phyloP scores from a whole-genome alignment of 768 basidiomycete species.

The Lentinula guzmanii region DNA sequence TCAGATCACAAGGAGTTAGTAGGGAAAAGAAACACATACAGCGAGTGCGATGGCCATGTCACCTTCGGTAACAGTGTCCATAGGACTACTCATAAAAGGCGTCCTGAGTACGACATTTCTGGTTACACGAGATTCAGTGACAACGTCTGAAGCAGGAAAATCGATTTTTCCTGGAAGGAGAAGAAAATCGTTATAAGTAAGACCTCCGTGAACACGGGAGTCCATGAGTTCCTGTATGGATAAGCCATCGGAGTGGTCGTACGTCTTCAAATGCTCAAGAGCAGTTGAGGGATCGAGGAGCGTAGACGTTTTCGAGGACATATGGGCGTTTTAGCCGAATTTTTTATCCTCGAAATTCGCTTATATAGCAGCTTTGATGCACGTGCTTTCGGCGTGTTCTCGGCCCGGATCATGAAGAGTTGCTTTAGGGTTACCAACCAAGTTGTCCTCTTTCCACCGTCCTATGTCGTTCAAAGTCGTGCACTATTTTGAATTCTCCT shows the following conservation, averaged over 20 bases:
- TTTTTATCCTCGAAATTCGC: neutral
- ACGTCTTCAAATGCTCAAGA: constrained; percentile 67
- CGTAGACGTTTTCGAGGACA: constrained; percentile 22
- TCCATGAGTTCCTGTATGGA: constrained; percentile 84
- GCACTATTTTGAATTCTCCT: no score
- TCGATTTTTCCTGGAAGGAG: constrained; percentile 93
- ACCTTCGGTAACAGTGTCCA: constrained; percentile 98
- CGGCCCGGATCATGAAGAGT: neutral
- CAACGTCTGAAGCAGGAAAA: constrained; percentile 77
- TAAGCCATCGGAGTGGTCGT: constrained; percentile 75
- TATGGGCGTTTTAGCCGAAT: constrained; percentile 1
- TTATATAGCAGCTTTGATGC: neutral
- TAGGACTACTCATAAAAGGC: constrained; percentile 95
- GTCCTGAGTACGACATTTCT: constrained; percentile 90
- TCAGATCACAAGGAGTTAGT: constrained; percentile 9
- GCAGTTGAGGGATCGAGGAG: constrained; percentile 70
- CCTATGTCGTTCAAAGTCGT: no score
- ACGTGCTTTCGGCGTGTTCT: neutral
- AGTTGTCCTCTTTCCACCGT: no score
- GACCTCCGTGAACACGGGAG: constrained; percentile 77
- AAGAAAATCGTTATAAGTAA: constrained; percentile 98
- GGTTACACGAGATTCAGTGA: constrained; percentile 82
- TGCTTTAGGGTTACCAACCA: no score
- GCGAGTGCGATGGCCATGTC: constrained; percentile 93
- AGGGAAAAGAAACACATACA: constrained; percentile 39